These are phyloP conservation scores for Lactarius hengduanensis DNA, from an alignment of 768 basidiomycete genomes.

Conservation along the genomic window DNA sequence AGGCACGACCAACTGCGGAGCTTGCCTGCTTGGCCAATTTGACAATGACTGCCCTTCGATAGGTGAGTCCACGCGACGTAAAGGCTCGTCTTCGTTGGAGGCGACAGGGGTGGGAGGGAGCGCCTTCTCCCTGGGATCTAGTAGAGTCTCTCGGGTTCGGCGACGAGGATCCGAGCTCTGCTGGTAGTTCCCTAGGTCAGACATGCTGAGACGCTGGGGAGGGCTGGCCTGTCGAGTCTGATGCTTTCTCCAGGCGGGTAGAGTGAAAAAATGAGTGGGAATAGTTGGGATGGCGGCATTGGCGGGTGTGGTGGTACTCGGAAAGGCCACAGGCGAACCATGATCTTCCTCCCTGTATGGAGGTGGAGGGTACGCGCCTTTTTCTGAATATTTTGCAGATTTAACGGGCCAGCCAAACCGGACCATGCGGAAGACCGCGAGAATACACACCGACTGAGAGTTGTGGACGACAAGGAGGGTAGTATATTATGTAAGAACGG, in stretches of 20 bases:
- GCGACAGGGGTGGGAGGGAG: slow-evolving; percentile 37
- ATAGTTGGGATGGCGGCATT: slow-evolving; percentile 35
- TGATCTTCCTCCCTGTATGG: slow-evolving; percentile 14
- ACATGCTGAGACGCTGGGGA: slow-evolving; percentile 34
- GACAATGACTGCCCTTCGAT: slow-evolving; percentile 5
- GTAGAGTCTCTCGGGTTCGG: not conserved
- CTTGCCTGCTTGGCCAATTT: slow-evolving; percentile 1
- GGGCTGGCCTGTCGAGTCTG: slow-evolving; percentile 36
- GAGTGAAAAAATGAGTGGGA: slow-evolving; percentile 58
- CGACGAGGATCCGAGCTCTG: slow-evolving; percentile 23
- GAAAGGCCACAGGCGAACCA: slow-evolving; percentile 15
- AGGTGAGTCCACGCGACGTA: slow-evolving; percentile 5
- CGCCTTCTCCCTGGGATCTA: slow-evolving; percentile 31
- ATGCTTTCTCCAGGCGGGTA: slow-evolving; percentile 64
- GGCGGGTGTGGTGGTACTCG: slow-evolving; percentile 11
- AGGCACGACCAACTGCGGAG: not conserved
- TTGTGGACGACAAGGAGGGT: not conserved
- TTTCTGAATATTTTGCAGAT: slow-evolving; percentile 16
- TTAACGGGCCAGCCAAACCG: slow-evolving; percentile 24
- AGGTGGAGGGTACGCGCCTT: slow-evolving; percentile 10
- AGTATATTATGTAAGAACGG: slow-evolving; percentile 12
- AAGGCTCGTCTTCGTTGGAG: slow-evolving; percentile 25
- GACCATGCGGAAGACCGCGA: slow-evolving; percentile 21
- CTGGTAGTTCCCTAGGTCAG: slow-evolving; percentile 32
- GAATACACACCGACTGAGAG: not conserved